Evolutionary conservation across 345 rosid genomes (phyloP), one percentile per base, ranked within the genome.

Genomic region (Brassica cretica): DNA sequence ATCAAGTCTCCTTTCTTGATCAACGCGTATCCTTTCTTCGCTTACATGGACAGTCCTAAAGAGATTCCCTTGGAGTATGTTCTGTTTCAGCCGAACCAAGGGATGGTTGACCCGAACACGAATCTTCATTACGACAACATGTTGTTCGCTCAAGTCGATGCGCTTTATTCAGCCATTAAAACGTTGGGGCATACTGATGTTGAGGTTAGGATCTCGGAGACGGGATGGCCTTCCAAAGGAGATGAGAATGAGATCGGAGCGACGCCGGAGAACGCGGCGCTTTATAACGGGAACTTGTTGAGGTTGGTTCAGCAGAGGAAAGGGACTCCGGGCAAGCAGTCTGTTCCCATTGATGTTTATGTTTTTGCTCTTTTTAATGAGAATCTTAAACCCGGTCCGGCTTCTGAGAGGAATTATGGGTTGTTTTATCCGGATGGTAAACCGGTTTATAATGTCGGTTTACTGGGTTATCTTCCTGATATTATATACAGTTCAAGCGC

Each of bases 181-280:
- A 84, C 90, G 6, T 63, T 91, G 89, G 99, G 99, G 0, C 91
- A 88, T 60, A 78, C 85, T 0, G 89, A 90, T 60, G 61, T 93
- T 7, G 86, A 84, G 71, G 93, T 95, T 2, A 70, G 80, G 86
- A 73, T 95, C 30, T 93, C 99, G 0, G 99, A 95, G 82, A 95
- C 99, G 6, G 99, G 99, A 1, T 95, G 99, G 99, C 99, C 99
- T 0, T 95, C 99, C 0, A 87, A 76, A 71, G 99, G 98, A 7
- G 97, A 93, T 24, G 83, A 75, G 6, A 73, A 75, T 63, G 99
- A 95, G 84, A 78, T 75, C 9, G 99, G 98, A 60, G 97, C 99
- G n/a, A 76, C 88, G 16, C 81, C 84, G 5, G 88, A 89, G 70
- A 95, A 95, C 76, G 99, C 98, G 0, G 91, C 82, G 25, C 35